phyloP scores from a whole-genome alignment of 1,284 basidiomycete species.

The Ustilago lituana region DNA sequence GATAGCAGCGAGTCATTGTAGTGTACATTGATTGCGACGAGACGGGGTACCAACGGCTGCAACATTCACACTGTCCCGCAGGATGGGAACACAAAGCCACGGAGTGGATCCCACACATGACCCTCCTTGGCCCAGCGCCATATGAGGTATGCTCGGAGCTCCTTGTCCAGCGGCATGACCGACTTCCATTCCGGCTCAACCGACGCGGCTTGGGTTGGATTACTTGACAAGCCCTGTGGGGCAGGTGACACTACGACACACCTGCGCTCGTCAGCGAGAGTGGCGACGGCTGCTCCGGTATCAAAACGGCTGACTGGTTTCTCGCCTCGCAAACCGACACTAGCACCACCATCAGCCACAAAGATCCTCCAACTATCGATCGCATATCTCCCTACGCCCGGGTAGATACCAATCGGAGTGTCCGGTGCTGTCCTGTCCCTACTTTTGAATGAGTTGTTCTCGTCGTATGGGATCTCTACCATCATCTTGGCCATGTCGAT shows the following conservation, averaged over 20 bases:
- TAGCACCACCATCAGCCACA: conserved; percentile 25
- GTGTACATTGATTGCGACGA: too few relatives aligned
- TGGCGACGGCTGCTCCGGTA: neutral
- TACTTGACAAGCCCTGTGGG: neutral
- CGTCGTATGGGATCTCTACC: conserved; percentile 35
- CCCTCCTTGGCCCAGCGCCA: conserved; percentile 45
- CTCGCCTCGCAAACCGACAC: conserved; percentile 14
- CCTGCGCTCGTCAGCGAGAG: neutral
- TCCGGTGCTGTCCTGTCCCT: conserved; percentile 24
- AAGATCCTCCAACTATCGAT: conserved; percentile 46
- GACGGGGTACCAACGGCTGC: too few relatives aligned
- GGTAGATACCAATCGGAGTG: conserved; percentile 33
- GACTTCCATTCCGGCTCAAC: conserved; percentile 32
- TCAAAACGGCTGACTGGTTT: conserved; percentile 25
- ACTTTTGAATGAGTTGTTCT: conserved; percentile 21
- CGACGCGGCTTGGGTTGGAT: neutral
- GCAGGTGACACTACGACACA: neutral
- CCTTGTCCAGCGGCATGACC: conserved; percentile 44
- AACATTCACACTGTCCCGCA: neutral
- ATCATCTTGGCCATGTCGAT: conserved; percentile 27
- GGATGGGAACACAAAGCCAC: conserved; percentile 7
- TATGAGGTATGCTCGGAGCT: conserved; percentile 41
- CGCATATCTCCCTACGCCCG: conserved; percentile 39
- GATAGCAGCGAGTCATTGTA: too few relatives aligned
- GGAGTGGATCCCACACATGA: conserved; percentile 27